Evolutionary conservation across 2,329 filamentous ascomycete species (phyloP).

Genomic region (Fusarium poae): DNA sequence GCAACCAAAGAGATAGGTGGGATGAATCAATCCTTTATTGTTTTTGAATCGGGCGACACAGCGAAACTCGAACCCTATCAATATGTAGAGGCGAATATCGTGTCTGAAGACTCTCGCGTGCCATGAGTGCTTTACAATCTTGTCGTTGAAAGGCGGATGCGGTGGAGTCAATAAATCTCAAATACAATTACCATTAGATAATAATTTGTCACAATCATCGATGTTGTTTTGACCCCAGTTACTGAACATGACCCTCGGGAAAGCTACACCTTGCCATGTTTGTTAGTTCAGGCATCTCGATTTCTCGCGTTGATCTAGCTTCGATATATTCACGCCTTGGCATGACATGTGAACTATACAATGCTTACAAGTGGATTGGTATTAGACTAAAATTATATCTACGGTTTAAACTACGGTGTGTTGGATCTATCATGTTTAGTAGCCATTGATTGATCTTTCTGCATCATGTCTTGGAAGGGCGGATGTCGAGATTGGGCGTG

Average conservation of each 20-base stretch:
- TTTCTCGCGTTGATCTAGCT: not conserved
- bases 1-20: fast-evolving
- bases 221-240: not conserved
- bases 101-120: not conserved
- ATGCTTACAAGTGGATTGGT: not conserved
- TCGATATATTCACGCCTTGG: not conserved
- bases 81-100: too few relatives aligned
- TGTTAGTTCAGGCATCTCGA: not conserved
- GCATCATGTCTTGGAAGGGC: conserved; percentile 26
- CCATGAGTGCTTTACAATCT: not conserved
- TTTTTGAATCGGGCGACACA: fast-evolving
- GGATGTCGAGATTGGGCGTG: conserved; percentile 37
- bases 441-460: not conserved
- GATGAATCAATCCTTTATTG: not conserved
- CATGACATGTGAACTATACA: not conserved
- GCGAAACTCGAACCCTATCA: not conserved
- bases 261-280: not conserved
- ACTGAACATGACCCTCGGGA: not conserved
- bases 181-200: conserved; percentile 26
- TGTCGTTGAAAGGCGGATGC: conserved; percentile 34
- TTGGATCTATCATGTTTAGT: too few relatives aligned
- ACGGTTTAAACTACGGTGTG: not conserved
- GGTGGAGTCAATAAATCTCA: conserved; percentile 11
- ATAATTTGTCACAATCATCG: not conserved
- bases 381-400: fast-evolving